Conservation (phyloP, 169 alveolate species). For the Theileria annulata region DNA sequence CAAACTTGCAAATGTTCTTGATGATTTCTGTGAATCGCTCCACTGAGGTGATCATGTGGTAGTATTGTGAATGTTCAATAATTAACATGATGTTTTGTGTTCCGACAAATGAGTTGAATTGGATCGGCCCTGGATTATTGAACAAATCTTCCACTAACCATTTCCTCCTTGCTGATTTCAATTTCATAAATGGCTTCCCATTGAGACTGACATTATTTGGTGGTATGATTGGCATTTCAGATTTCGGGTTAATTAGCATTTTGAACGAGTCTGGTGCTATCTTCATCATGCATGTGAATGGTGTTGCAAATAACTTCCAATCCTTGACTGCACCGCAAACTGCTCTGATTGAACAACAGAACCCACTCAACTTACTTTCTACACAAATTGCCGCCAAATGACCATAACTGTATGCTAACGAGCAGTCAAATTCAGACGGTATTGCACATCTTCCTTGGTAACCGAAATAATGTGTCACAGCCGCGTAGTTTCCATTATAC, state of each 20-base stretch:
- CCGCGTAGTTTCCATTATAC: conserved; percentile 91
- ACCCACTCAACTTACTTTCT: conserved; percentile 93
- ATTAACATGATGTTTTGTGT: conserved; percentile 83
- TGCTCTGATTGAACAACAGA: conserved; percentile 90
- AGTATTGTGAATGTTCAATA: conserved; percentile 88
- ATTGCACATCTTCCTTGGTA: conserved; percentile 98
- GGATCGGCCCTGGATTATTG: conserved; percentile 97
- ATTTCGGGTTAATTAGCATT: conserved; percentile 59
- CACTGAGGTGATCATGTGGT: conserved; percentile 86
- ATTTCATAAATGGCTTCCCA: conserved; percentile 82
- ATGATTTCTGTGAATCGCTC: conserved; percentile 82
- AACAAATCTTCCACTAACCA: conserved; percentile 93
- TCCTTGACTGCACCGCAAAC: conserved; percentile 83
- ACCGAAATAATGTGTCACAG: conserved; percentile 96
- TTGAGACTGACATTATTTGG: conserved; percentile 88
- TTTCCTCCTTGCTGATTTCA: conserved; percentile 79
- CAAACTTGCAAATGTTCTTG: conserved; percentile 86
- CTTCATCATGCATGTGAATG: conserved; percentile 85
- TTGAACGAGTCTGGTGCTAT: conserved; percentile 76
- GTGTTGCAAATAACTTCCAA: conserved; percentile 94
- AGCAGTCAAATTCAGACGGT: conserved; percentile 95
- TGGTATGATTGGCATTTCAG: conserved; percentile 88
- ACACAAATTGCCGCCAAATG: conserved; percentile 90
- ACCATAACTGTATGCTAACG: conserved; percentile 93
- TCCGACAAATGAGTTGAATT: conserved; percentile 87